phyloP scores from a whole-genome alignment of 495 filamentous ascomycete species.

The Aspergillus sclerotiicarbonarius region DNA sequence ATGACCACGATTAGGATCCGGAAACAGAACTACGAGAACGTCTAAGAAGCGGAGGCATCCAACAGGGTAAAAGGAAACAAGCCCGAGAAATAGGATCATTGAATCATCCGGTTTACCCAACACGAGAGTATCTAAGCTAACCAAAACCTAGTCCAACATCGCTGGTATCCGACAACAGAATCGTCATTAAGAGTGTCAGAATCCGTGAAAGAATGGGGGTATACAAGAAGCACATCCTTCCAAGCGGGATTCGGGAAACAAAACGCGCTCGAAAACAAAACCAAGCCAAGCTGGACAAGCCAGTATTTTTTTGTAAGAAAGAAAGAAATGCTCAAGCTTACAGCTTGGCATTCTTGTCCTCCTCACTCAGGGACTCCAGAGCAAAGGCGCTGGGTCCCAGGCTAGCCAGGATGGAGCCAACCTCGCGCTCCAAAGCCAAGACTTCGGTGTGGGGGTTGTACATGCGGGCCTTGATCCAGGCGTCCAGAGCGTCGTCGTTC shows the following conservation, averaged over 20 bases:
- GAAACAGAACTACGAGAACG: background rate
- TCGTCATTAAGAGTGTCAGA: slow-evolving; percentile 15
- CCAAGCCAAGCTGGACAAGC: slow-evolving; percentile 20
- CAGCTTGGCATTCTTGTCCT: slow-evolving; percentile 44
- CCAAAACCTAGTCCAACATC: slow-evolving; percentile 14
- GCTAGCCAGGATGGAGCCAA: slow-evolving; percentile 46
- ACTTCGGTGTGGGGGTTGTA: slow-evolving; percentile 75
- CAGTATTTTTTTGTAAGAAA: slow-evolving; percentile 15
- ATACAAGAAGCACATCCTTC: slow-evolving; percentile 26
- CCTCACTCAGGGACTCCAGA: slow-evolving; percentile 31
- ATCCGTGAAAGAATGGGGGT: slow-evolving; percentile 18
- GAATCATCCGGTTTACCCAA: slow-evolving; percentile 19
- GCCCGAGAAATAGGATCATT: background rate
- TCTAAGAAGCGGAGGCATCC: background rate
- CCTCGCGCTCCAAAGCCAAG: slow-evolving; percentile 53
- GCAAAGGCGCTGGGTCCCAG: slow-evolving; percentile 34
- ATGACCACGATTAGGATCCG: no score
- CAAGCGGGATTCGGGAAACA: slow-evolving; percentile 20
- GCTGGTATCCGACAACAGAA: slow-evolving; percentile 15
- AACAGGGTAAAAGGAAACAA: background rate
- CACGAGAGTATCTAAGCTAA: slow-evolving; percentile 12
- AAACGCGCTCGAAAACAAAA: slow-evolving; percentile 34
- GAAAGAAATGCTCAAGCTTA: slow-evolving; percentile 25
- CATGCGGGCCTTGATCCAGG: slow-evolving; percentile 76
- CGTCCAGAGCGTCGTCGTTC: slow-evolving; percentile 71